Evolutionary conservation across 2,329 filamentous ascomycete genomes (phyloP).

Genomic region (Zymoseptoria brevis): DNA sequence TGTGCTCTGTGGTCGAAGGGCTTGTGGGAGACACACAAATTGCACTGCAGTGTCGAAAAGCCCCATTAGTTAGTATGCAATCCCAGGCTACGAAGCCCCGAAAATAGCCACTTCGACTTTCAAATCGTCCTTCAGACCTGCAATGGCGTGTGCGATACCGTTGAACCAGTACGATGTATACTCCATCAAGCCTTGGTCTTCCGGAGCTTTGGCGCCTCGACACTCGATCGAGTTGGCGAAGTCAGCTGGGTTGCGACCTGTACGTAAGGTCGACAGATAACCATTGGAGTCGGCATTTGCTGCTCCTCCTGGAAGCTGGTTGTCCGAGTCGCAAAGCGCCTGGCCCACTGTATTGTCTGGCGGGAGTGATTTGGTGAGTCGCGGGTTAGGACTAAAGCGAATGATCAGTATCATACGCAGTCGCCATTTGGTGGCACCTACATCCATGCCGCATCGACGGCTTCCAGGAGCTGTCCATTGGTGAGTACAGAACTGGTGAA

Average conservation of each 20-base stretch:
- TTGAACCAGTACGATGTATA: not conserved
- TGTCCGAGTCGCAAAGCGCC: no score
- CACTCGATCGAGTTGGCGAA: not conserved
- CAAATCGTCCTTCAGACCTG: not conserved
- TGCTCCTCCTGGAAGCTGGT: no score
- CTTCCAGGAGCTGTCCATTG: not conserved
- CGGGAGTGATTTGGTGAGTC: not conserved
- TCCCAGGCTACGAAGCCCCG: not conserved
- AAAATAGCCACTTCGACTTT: not conserved
- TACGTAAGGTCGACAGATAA: not conserved
- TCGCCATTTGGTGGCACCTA: not conserved
- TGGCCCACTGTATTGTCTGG: not conserved
- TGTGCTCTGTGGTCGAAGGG: no score
- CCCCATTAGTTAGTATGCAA: no score
- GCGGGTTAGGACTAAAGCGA: not conserved
- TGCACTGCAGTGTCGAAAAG: no score
- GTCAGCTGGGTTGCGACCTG: constrained; percentile 1
- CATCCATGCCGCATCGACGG: constrained; percentile 2
- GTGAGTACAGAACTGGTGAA: not conserved
- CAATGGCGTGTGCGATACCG: not conserved
- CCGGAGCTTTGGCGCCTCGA: not conserved
- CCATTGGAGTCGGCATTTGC: no score
- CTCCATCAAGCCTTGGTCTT: not conserved
- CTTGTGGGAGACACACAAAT: no score
- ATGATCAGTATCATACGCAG: not conserved